Conservation (phyloP, 1,139 yeast species). For the Spencermartinsiella ligniputridi region DNA sequence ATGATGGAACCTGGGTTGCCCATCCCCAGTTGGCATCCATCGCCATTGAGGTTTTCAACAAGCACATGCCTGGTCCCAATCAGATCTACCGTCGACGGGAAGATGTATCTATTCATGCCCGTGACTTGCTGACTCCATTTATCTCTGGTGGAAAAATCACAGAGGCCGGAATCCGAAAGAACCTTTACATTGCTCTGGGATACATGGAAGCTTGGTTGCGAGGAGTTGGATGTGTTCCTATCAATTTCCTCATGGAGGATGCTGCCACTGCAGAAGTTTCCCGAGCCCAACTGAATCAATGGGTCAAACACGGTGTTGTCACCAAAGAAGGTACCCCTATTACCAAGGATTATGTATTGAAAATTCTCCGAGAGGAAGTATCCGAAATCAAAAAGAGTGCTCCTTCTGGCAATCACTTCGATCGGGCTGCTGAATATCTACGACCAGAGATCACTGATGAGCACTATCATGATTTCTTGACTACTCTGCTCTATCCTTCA, state of each 20-base stretch:
- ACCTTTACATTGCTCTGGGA: conserved; percentile 65
- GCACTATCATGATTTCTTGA: conserved; percentile 36
- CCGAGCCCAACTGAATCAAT: conserved; percentile 76
- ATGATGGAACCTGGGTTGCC: conserved; percentile 82
- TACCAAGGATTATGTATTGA: conserved; percentile 52
- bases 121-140: conserved; percentile 65
- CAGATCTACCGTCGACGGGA: conserved; percentile 60
- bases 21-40: conserved; percentile 75
- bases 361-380: conserved; percentile 59
- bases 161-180: conserved; percentile 69
- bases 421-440: conserved; percentile 41
- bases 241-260: conserved; percentile 80
- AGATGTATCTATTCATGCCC: conserved; percentile 49
- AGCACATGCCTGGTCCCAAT: conserved; percentile 80
- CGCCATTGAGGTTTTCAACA: conserved; percentile 72
- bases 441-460: conserved; percentile 33
- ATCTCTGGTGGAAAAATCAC: conserved; percentile 64
- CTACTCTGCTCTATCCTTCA: conserved; percentile 43
- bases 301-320: conserved; percentile 70
- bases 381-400: conserved; percentile 53
- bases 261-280: conserved; percentile 88
- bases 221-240: conserved; percentile 76
- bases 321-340: conserved; percentile 58
- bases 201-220: conserved; percentile 84
- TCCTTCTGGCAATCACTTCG: conserved; percentile 50